Evolutionary conservation across 2,329 filamentous ascomycete genomes (phyloP), one percentile per base, ranked within the genome.

Genomic region (Neofusicoccum umdonicola): DNA sequence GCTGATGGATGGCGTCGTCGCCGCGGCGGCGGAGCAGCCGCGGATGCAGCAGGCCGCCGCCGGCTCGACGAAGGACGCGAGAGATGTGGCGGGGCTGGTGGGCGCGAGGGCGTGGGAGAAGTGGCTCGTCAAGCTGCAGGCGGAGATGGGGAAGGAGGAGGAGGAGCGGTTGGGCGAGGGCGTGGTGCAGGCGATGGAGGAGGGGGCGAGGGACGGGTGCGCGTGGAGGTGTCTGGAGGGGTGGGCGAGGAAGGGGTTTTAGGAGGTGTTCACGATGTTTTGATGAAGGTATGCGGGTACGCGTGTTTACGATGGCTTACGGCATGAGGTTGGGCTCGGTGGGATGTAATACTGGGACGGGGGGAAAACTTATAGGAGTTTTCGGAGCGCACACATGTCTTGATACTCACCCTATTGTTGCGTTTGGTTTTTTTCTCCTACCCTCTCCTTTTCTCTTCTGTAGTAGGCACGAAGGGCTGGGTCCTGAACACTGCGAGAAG

Each of bases 81-180:
- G 1, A 88, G 86, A 65, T 70, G 82, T 97, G 68, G 90, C 91
- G 12, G 93, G 93, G 19, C 80, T 98, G 45, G 87, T 94, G 0
- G 95, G 92, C 4, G 89, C 90, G 31, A 95, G 93, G 88, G 88
- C 89, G 75, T 99, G 93, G 94, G 95, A 99, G 84, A 90, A 92
- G 76, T 99, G 95, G 95, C 85, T 98, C 76, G 80, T 97, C 69
- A 91, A 92, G 73, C 85, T 94, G 71, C 91, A 95, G 80, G 86
- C 89, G 79, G 93, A 97, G 81, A 95, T 92, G 73, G 90, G 91
- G 31, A 88, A 92, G 73, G 81, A 82, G 39, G 81, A 83, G 65
- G 76, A 78, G 52, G 54, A 17, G 4, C 80, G 77, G 65, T 75
- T 85, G 62, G 71, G 88, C 58, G 83, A 86, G 65, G 84, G 84